These are phyloP conservation scores for Miscanthus lutarioriparius DNA, from an alignment of 176 grass and related monocot genomes.

Conservation along the genomic window DNA sequence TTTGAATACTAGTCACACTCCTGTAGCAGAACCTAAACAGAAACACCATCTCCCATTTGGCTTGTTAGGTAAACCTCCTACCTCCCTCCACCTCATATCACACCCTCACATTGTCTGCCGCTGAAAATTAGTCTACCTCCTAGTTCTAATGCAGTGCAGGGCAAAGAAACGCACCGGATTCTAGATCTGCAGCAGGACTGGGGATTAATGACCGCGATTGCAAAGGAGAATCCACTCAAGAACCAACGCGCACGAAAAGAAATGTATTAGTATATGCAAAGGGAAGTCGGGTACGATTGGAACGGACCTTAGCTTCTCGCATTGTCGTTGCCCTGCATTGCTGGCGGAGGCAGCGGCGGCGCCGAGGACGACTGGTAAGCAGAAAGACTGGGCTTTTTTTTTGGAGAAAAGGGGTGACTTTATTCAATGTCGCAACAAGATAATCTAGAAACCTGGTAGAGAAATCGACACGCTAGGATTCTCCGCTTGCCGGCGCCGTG, in stretches of 20 bases:
- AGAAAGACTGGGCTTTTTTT: neutral
- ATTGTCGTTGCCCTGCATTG: neutral
- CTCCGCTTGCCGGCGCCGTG: neutral
- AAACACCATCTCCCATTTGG: neutral
- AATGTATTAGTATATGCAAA: neutral
- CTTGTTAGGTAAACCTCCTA: neutral
- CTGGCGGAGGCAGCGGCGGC: neutral
- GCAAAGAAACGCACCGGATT: neutral
- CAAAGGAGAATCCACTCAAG: neutral
- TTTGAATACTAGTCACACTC: neutral
- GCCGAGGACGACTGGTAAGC: neutral
- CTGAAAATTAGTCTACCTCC: neutral
- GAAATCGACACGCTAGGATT: neutral
- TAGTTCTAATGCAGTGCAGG: neutral
- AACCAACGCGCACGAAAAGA: neutral
- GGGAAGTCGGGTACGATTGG: no score
- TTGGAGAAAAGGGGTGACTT: neutral
- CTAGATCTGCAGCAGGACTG: neutral
- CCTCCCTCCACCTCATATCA: neutral
- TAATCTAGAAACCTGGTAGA: neutral
- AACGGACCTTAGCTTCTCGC: neutral
- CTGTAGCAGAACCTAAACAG: conserved; percentile 9
- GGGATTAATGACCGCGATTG: neutral
- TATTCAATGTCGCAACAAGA: neutral
- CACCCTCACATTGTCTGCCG: neutral